phyloP scores from a whole-genome alignment of 805 yeast species.

The Wickerhamiella australiensis region DNA sequence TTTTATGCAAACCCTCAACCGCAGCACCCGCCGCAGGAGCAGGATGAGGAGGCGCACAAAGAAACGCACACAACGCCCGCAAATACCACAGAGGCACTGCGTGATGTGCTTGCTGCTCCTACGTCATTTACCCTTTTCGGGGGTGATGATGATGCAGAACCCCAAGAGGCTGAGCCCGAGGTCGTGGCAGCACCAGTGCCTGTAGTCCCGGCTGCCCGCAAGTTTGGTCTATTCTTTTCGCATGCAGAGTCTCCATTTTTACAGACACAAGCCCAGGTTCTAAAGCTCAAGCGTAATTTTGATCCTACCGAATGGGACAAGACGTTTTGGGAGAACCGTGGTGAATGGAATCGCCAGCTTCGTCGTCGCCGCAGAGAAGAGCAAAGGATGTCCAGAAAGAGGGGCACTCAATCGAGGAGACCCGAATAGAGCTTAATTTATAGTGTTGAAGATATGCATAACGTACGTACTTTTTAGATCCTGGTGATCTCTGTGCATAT shows the following conservation, averaged over 20 bases:
- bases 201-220: slow-evolving; percentile 19
- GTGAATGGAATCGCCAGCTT: slow-evolving; percentile 64
- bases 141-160: slow-evolving; percentile 22
- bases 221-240: slow-evolving; percentile 56
- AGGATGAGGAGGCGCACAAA: not conserved
- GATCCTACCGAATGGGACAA: slow-evolving; percentile 45
- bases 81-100: slow-evolving; percentile 43
- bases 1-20: not conserved
- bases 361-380: slow-evolving; percentile 67
- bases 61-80: not conserved
- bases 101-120: slow-evolving; percentile 44
- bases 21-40: not conserved
- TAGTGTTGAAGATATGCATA: not conserved
- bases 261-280: slow-evolving; percentile 69
- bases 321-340: slow-evolving; percentile 76
- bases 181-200: slow-evolving; percentile 15
- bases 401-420: not conserved
- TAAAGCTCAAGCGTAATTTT: slow-evolving; percentile 35
- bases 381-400: slow-evolving; percentile 44
- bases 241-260: slow-evolving; percentile 81
- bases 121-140: slow-evolving; percentile 35
- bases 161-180: slow-evolving; percentile 20
- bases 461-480: no score
- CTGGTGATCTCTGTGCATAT: no score
- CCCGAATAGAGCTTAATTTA: not conserved